Conservation (phyloP, 2,329 filamentous ascomycete genomes). For the Microdochium bolleyi region DNA sequence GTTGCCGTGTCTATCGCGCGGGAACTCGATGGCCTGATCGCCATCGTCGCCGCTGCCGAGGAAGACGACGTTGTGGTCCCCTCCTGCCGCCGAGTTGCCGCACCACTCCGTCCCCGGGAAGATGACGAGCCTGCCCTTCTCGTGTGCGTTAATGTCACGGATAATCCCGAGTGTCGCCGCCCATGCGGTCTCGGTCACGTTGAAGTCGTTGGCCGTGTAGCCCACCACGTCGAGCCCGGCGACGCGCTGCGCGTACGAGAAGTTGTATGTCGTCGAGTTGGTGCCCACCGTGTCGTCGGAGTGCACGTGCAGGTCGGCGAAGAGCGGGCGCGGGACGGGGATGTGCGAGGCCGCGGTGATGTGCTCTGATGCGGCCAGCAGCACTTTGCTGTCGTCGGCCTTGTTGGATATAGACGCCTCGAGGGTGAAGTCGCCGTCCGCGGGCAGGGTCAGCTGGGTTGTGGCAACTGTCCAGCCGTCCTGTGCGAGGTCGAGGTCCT, state of each 20-base stretch:
- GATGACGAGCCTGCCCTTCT: constrained; percentile 2
- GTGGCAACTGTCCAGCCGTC: constrained; percentile 4
- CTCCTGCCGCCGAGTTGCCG: constrained; percentile 24
- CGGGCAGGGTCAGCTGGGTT: background rate
- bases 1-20: constrained; percentile 20
- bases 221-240: constrained; percentile 26
- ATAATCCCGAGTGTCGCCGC: constrained; percentile 17
- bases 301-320: constrained; percentile 26
- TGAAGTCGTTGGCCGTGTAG: constrained; percentile 29
- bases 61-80: constrained; percentile 26
- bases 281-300: constrained; percentile 28
- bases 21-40: constrained; percentile 15
- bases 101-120: constrained; percentile 5
- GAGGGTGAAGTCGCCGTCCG: constrained; percentile 8
- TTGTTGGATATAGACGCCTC: too few species aligned
- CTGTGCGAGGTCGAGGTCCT: background rate
- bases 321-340: constrained; percentile 15
- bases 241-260: constrained; percentile 23
- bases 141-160: constrained; percentile 1
- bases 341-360: constrained; percentile 1
- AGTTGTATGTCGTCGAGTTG: constrained; percentile 24
- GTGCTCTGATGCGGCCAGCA: background rate
- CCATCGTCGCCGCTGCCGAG: constrained; percentile 15
- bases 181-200: constrained; percentile 24
- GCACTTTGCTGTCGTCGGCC: background rate